Evolutionary conservation across 768 basidiomycete species (phyloP), one percentile per base, ranked within the genome.

Genomic region (Psilocybe cubensis): DNA sequence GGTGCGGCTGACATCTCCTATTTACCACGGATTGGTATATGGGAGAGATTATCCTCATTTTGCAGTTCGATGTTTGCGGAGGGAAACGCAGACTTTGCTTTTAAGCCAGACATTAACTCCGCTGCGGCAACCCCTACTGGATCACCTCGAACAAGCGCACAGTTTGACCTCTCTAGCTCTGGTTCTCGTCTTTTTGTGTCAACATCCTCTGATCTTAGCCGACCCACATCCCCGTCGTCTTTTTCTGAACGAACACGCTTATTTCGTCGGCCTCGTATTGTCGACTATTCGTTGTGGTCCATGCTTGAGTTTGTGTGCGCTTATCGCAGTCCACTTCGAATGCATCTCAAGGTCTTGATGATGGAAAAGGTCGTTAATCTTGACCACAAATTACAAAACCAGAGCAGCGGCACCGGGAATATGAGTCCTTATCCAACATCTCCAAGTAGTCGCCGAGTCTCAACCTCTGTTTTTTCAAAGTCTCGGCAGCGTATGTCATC

Each of bases 271-370:
- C 88, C 88, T 3, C 79, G 88, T 25, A 72, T 88, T 23, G 73
- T 89, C 4, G 91, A 92, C 67, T 92, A 90, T 61, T 72, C 83
- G 8, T 74, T 87, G 1, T 91, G 89, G 89, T 91, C 90, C 3
- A 68, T 86, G 25, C 71, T 91, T 24, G 87, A 91, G 63, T 77
- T 89, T 52, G 68, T 88, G 17, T 88, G 84, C 60, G 77, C 83
- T 1, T 83, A 80, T 63, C 79, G 87, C 17, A 84, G 74, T 35
- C 88, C 89, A 0, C 76, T 92, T 25, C 72, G 81, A 51, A 72
- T 88, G 25, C 88, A 89, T 60, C 77, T 92, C 72, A 86, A 86
- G 23, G 71, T 84, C 2, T 80, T 89, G 56, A 73, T 82, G n/a
- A 81, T 83, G 62, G 87, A 89, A 68, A 89, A 87, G 62, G 76